Base-by-base conservation (phyloP, 257 asterid genomes). In the Nicotiana otophora region DNA sequence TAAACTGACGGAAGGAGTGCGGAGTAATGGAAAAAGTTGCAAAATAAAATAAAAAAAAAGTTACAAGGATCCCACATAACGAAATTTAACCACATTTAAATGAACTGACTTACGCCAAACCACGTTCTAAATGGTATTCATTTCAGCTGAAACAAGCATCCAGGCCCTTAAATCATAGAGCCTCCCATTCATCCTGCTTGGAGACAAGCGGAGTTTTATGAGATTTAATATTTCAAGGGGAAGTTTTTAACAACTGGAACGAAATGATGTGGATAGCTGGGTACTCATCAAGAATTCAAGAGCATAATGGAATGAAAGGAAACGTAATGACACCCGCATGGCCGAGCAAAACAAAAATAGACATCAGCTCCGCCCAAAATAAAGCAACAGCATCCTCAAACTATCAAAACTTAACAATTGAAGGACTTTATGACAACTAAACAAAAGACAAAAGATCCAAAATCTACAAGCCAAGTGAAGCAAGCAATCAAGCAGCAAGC, bases 121-220 rank as follows among this genome's bases (percentile, higher is more conserved):
- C 95, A 91, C 84, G 91, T 91, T 88, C 87, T 93, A 89, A 88
- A 92, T 90, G 92, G 97, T 91, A 88, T 87, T 89, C 97, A 91
- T 90, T 92, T 92, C 95, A 91, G 94, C 97, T 81, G 92, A 89
- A 93, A 92, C 89, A 93, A 85, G 94, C 89, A 4, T 88, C 94
- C 92, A 89, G 94, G 92, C 98, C 93, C 80, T 95, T 94, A 93
- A 88, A 88, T 90, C 92, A 86, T 94, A 93, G 93, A 93, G 97
- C 93, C 96, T 74, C 62, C 80, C 51, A 72, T 46, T 74, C 80
- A 74, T 90, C 98, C 98, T 94, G 98, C 97, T 94, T 89, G 83
- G 92, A 94, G 92, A 94, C 94, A 92, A 90, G 89, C 86, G 75
- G 92, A 91, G 89, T 89, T 87, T 85, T 89, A 94, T 90, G 88